Conservation (phyloP, 2,329 filamentous ascomycete genomes). For the Aquanectria penicillioides region DNA sequence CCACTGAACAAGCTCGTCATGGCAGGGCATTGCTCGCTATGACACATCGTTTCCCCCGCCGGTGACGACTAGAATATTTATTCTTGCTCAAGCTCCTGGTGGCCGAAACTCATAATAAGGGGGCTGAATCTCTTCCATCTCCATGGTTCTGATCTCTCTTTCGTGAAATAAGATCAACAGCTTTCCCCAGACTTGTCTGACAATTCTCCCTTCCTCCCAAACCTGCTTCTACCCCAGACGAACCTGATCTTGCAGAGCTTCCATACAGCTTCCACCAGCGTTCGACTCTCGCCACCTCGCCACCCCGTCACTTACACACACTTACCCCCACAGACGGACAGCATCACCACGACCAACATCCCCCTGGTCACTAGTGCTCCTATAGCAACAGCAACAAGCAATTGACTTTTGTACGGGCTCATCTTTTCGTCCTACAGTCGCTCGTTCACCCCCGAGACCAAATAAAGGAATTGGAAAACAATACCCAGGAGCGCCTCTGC, state of each 20-base stretch:
- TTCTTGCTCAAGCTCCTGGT: conserved; percentile 39
- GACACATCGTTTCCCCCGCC: conserved; percentile 41
- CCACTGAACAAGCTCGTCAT: conserved; percentile 44
- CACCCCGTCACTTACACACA: conserved; percentile 12
- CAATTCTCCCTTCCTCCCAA: conserved; percentile 6
- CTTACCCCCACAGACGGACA: conserved; percentile 18
- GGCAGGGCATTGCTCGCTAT: conserved; percentile 39
- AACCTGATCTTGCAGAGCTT: not conserved
- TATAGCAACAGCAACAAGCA: conserved; percentile 6
- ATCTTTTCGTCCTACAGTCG: conserved; percentile 14
- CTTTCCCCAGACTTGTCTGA: conserved; percentile 22
- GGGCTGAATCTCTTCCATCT: conserved; percentile 29
- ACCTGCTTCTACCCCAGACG: conserved; percentile 18
- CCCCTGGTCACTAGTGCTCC: conserved; percentile 4
- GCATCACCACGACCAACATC: too few relatives aligned
- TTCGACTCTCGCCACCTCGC: not conserved
- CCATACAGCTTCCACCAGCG: conserved; percentile 10
- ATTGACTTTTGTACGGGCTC: conserved; percentile 1
- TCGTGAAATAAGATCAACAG: conserved; percentile 19
- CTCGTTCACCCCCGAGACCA: conserved; percentile 24
- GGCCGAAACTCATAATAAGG: conserved; percentile 28
- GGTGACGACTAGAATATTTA: conserved; percentile 36
- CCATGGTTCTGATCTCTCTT: conserved; percentile 28
- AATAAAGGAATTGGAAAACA: not conserved
- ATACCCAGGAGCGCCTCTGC: too few relatives aligned